Evolutionary conservation across 164 flowering plant genomes (phyloP).

Genomic region (Macadamia tetraphylla): DNA sequence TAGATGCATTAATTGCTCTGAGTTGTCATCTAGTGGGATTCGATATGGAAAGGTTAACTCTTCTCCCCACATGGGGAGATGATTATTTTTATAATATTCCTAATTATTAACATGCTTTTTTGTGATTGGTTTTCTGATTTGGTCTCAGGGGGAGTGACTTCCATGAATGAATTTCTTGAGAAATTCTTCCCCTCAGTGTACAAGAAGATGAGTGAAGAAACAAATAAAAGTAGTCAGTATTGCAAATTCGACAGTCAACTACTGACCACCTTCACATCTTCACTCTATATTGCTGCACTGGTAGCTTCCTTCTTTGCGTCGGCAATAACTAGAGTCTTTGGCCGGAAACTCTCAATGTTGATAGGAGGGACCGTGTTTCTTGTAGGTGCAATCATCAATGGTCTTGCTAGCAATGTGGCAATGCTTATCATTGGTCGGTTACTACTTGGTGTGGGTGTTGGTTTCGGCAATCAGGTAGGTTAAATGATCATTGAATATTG

Average conservation of each 20-base stretch:
- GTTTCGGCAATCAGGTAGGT: slow-evolving; percentile 35
- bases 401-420: slow-evolving; percentile 18
- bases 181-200: slow-evolving; percentile 26
- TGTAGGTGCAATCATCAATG: slow-evolving; percentile 29
- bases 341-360: slow-evolving; percentile 31
- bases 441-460: slow-evolving; percentile 40
- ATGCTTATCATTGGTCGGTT: slow-evolving; percentile 35
- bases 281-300: slow-evolving; percentile 37
- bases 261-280: slow-evolving; percentile 37
- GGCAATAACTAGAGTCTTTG: slow-evolving; percentile 18
- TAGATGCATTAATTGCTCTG: no score
- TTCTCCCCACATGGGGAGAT: no score
- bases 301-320: slow-evolving; percentile 34
- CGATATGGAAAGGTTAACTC: no score
- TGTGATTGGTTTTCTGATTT: neutral
- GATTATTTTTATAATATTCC: no score
- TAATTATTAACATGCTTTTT: no score
- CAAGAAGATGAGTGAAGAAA: neutral
- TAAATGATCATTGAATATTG: no score
- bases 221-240: slow-evolving; percentile 1
- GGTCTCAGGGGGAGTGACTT: slow-evolving; percentile 31
- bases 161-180: slow-evolving; percentile 27
- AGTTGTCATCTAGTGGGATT: no score
- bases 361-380: slow-evolving; percentile 26
- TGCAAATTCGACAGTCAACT: slow-evolving; percentile 29